These are phyloP conservation scores for Guadua angustifolia DNA, from an alignment of 176 grass and related monocot species.

Conservation along the genomic window DNA sequence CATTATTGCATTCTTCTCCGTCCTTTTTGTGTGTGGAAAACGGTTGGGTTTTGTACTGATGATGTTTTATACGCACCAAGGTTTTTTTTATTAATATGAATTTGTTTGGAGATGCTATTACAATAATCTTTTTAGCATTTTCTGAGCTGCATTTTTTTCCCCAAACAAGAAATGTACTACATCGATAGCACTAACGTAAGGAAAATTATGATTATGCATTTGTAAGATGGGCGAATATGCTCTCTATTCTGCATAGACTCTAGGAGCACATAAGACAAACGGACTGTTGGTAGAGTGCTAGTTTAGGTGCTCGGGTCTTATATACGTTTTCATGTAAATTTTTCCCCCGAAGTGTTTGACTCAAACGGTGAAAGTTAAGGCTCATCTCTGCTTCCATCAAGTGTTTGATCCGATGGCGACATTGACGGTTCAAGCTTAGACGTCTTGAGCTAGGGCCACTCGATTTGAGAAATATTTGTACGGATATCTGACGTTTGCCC, in stretches of 20 bases:
- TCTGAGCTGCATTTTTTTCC: background rate
- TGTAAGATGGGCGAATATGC: background rate
- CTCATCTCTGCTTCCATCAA: background rate
- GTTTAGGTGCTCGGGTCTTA: background rate
- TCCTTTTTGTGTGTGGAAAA: slow-evolving; percentile 2
- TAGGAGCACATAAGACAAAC: background rate
- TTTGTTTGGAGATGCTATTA: background rate
- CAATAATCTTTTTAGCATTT: background rate
- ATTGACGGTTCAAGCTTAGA: background rate
- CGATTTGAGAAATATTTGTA: background rate
- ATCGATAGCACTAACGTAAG: background rate
- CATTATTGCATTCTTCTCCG: background rate
- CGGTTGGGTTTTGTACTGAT: background rate
- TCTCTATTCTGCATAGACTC: background rate
- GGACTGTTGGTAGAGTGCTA: background rate
- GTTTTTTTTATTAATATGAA: background rate
- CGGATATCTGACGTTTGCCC: background rate
- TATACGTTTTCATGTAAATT: background rate
- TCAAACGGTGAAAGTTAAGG: background rate
- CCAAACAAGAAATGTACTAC: background rate
- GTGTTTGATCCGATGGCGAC: background rate
- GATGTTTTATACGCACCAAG: background rate
- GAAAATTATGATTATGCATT: background rate
- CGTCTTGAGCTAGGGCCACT: background rate
- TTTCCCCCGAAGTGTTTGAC: background rate